Conservation (phyloP, 1,139 yeast genomes). For the Lodderomyces parapsilosis region DNA sequence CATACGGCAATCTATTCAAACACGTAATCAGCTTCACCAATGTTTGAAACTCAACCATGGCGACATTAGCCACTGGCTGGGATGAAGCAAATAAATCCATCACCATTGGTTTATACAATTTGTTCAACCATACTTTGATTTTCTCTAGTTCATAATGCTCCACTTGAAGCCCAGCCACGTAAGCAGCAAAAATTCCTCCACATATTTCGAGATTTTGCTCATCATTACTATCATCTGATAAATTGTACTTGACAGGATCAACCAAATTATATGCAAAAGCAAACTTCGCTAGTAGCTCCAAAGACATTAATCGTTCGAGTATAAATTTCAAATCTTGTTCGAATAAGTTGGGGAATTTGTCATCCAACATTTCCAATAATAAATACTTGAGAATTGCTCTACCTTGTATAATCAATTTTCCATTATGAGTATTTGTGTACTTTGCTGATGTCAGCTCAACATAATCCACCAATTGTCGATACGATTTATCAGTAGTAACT, state of each 20-base stretch:
- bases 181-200: conserved; percentile 35
- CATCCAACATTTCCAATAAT: conserved; percentile 33
- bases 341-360: conserved; percentile 28
- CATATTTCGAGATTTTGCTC: conserved; percentile 29
- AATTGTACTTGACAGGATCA: conserved; percentile 26
- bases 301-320: conserved; percentile 22
- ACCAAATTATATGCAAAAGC: conserved; percentile 39
- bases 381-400: conserved; percentile 23
- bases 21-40: conserved; percentile 27
- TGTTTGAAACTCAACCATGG: conserved; percentile 29
- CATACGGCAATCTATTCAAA: conserved; percentile 17
- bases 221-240: conserved; percentile 23
- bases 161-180: conserved; percentile 33
- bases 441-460: conserved; percentile 27
- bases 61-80: conserved; percentile 12
- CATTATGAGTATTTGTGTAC: conserved; percentile 32
- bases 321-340: conserved; percentile 34
- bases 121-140: conserved; percentile 28
- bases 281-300: conserved; percentile 33
- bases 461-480: conserved; percentile 36
- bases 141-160: conserved; percentile 22
- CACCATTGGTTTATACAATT: conserved; percentile 31
- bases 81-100: not conserved
- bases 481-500: conserved; percentile 39
- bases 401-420: conserved; percentile 34